Base-by-base conservation (phyloP, 2,329 filamentous ascomycete genomes). In the Diplodia mutila region DNA sequence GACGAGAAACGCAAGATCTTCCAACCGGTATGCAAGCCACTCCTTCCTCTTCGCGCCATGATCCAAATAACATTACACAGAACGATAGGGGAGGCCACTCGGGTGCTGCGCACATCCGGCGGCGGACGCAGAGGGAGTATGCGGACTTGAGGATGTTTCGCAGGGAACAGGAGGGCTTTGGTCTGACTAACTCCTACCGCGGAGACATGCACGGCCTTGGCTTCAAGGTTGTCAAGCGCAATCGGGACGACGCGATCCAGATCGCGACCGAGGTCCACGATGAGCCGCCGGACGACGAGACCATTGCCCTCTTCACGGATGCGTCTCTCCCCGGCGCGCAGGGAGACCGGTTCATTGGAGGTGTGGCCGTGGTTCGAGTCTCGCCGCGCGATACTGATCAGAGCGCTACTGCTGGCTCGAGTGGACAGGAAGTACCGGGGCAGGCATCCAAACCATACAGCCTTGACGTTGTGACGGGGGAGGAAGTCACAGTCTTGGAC, bases 191-290 rank as follows among this genome's bases (percentile, higher is more conserved):
- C 37, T 27, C 18, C 11, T 9, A 21, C 3, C 23, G 34, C 37
- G 55, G 34, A 12, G 55, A 59, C 21, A 46, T 59, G 37, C 2
- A 11, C 21, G 55, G 46, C 37, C 55, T 59, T 6, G 11, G 11
- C 21, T 59, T 59, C 37, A 23, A 59, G 12, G 55, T 59, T 21
- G 55, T 59, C 37, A 59, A 48, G 55, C 37, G n/a, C 34, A 59
- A 46, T 23, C 23, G 4, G 34, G 55, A 12, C 21, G 37, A 32
- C 34, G 55, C 55, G 37, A 42, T n/a, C 14, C n/a, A 2, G 23
- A 18, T 14, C 34, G 55, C 55, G 37, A 27, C n/a, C 37, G 5
- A 12, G 34, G 11, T 27, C 14, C 37, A 46, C 23, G 8, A 5
- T 3, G 4, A 12, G 21, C 37, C 53, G 4, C 29, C 23, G 23